These are phyloP conservation scores for Ampelocalamus luodianensis DNA, from an alignment of 176 grass and related monocot species.

Conservation along the genomic window DNA sequence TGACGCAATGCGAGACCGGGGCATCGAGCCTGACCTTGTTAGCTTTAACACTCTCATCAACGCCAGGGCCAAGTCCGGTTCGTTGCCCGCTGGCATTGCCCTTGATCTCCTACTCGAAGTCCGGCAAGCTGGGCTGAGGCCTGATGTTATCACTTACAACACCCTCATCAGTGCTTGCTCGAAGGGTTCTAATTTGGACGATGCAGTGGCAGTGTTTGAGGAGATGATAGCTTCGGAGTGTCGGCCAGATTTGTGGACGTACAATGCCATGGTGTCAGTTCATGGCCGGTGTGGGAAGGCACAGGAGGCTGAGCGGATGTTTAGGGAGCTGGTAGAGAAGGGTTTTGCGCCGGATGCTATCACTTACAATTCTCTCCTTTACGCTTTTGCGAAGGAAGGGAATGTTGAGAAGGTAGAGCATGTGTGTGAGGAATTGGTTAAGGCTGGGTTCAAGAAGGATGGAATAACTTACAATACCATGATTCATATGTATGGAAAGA, in stretches of 20 bases:
- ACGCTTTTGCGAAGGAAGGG: conserved; percentile 77
- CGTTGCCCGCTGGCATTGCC: conserved; percentile 55
- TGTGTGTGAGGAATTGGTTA: conserved; percentile 73
- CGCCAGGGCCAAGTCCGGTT: conserved; percentile 72
- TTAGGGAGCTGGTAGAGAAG: conserved; percentile 65
- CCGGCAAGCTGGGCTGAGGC: conserved; percentile 69
- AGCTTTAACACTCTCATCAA: background rate
- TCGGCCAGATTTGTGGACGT: conserved; percentile 86
- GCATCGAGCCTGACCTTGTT: conserved; percentile 72
- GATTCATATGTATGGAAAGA: conserved; percentile 92
- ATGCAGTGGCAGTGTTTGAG: conserved; percentile 66
- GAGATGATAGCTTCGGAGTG: conserved; percentile 77
- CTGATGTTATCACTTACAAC: conserved; percentile 91
- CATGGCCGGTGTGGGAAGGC: conserved; percentile 68
- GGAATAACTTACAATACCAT: conserved; percentile 95
- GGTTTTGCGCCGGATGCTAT: conserved; percentile 82
- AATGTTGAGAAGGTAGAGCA: conserved; percentile 68
- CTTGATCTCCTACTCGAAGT: conserved; percentile 73
- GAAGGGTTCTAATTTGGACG: conserved; percentile 65
- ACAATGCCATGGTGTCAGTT: conserved; percentile 85
- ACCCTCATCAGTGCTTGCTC: conserved; percentile 88
- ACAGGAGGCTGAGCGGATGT: conserved; percentile 36
- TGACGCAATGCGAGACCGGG: conserved; percentile 62
- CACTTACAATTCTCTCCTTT: conserved; percentile 84
- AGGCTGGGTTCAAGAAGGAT: conserved; percentile 81